Evolutionary conservation across 306 rosid genomes (phyloP).

Genomic region (Begonia fuchsioides): DNA sequence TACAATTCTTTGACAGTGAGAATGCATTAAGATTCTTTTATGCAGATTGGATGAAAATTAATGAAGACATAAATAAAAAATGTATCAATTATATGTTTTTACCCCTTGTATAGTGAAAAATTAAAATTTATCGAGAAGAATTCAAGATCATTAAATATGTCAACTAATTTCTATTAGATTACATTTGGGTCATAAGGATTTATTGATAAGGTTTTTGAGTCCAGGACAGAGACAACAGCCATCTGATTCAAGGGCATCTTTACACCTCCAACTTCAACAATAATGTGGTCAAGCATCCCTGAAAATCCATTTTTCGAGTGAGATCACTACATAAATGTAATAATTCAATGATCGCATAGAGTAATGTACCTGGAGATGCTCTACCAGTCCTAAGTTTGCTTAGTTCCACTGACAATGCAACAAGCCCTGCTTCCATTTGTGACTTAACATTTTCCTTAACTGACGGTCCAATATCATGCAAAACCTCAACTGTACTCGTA

Average conservation of each 20-base stretch:
- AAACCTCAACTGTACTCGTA: conserved; percentile 33
- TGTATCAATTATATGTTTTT: no score
- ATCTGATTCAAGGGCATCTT: conserved; percentile 71
- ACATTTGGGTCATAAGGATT: conserved; percentile 79
- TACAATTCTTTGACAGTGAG: no score
- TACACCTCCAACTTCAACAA: conserved; percentile 66
- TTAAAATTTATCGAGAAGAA: no score
- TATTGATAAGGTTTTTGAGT: conserved; percentile 68
- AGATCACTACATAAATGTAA: background rate
- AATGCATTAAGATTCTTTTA: no score
- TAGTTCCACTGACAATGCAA: conserved; percentile 58
- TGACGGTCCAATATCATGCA: conserved; percentile 48
- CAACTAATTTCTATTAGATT: conserved; percentile 5
- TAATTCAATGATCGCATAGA: background rate
- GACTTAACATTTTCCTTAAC: conserved; percentile 54
- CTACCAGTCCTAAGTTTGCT: conserved; percentile 80
- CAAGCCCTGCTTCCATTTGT: conserved; percentile 72
- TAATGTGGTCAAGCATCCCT: conserved; percentile 96
- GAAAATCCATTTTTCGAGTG: conserved; percentile 5
- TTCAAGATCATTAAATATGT: no score
- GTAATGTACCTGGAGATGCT: conserved; percentile 68
- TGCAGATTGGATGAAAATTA: no score
- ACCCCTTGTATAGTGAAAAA: no score
- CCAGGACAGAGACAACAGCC: conserved; percentile 79
- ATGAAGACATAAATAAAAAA: no score